Conservation (phyloP, 179 eudicot species). For the Dionaea muscipula region DNA sequence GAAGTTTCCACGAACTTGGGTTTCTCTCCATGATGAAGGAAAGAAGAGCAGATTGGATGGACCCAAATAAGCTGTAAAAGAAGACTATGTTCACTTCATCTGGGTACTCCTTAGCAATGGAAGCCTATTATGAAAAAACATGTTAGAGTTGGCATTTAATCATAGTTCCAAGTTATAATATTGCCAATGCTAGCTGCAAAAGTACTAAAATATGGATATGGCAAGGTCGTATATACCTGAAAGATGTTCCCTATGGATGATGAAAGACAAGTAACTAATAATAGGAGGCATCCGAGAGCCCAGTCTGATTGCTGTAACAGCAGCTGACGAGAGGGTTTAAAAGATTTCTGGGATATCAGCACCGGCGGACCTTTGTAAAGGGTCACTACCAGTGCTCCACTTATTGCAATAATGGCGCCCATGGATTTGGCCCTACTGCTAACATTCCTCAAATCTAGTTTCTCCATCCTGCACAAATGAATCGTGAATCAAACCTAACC, state of each 20-base stretch:
- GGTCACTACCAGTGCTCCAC: constrained; percentile 33
- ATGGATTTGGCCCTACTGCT: constrained; percentile 31
- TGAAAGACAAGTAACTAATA: constrained; percentile 21
- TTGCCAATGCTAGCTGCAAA: too few species aligned
- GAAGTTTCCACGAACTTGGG: constrained; percentile 24
- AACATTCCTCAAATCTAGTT: constrained; percentile 22
- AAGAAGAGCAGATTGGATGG: constrained; percentile 16
- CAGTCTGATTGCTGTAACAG: constrained; percentile 16
- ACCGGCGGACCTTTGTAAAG: constrained; percentile 31
- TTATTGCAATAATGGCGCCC: constrained; percentile 31
- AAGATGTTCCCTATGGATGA: constrained; percentile 29
- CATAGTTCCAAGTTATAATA: too few species aligned
- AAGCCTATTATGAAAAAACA: constrained; percentile 20
- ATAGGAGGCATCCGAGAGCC: constrained; percentile 30
- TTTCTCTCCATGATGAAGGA: constrained; percentile 23
- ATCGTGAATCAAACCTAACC: too few species aligned
- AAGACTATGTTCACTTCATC: constrained; percentile 29
- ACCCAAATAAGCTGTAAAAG: constrained; percentile 36
- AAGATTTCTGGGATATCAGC: constrained; percentile 14
- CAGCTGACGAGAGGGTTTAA: constrained; percentile 12
- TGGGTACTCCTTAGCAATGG: constrained; percentile 33
- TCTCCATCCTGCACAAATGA: constrained; percentile 27
- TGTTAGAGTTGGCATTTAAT: too few species aligned
- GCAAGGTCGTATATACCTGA: too few species aligned
- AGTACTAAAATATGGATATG: too few species aligned